Base-by-base conservation (phyloP, 208 protist species). In the Leptomonas pyrrhocoris region DNA sequence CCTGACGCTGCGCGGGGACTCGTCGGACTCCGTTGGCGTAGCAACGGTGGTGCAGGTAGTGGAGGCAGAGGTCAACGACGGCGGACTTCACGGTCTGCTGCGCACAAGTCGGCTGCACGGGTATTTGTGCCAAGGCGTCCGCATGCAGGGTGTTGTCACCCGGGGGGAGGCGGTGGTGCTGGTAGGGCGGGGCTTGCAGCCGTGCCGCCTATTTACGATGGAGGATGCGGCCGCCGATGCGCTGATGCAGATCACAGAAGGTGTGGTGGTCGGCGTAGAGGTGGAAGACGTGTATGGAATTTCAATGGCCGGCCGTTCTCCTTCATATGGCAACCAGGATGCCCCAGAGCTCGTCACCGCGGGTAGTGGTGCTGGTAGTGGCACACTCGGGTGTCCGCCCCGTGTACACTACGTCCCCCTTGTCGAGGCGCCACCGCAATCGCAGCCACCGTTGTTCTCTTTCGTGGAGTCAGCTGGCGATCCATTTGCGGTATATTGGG, bases 21-120 rank as follows among this genome's bases (percentile, higher is more conserved):
- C 68, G 5, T 19, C 48, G 0, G 45, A 28, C 15, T 21, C 16
- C 19, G 64, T 55, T 13, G 72, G 72, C 25, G 72, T 62, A 16
- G 64, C 59, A 23, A 77, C 72, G 19, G 57, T 72, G 49, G 58
- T 77, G 72, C 80, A 81, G 58, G 55, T 85, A 12, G 57, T 86
- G 46, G 63, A 75, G 62, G 73, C 59, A 11, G 57, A 66, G 18
- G 57, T 34, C 40, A 61, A 48, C 21, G 66, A 27, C 13, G 34
- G 36, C 13, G 71, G 57, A 8, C 18, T 77, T 16, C 63, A 50
- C 21, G 49, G 53, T 2, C 38, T 77, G 55, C 46, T 71, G 64
- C 64, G 72, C 38, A 56, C 34, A 21, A 46, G 64, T 25, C 55
- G 48, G 12, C 19, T 43, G 15, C 56, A 56, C 31, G 48, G 54